phyloP scores from a whole-genome alignment of 495 filamentous ascomycete species.

The Lasiosphaeriaceae sp. region DNA sequence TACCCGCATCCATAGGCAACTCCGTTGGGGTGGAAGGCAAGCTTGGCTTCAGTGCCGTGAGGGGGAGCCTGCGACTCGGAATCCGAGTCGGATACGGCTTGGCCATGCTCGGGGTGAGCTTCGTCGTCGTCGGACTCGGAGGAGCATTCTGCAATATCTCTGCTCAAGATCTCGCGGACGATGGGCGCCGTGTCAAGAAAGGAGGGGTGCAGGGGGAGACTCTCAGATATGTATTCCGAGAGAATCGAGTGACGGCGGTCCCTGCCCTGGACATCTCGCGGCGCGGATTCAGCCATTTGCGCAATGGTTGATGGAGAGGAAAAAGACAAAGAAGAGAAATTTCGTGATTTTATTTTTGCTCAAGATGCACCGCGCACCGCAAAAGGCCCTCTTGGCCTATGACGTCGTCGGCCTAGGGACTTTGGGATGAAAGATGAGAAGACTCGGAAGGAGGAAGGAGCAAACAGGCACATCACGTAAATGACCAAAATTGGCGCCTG shows the following conservation, averaged over 20 bases:
- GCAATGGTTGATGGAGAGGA: background rate
- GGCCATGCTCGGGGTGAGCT: background rate
- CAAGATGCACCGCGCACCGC: background rate
- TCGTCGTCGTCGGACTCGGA: constrained; percentile 42
- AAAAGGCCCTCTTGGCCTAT: background rate
- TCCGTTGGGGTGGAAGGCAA: constrained; percentile 66
- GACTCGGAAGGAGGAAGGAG: too few relatives aligned
- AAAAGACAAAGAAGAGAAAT: background rate
- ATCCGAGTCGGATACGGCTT: constrained; percentile 30
- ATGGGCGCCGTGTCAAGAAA: constrained; percentile 44
- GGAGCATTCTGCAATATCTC: constrained; percentile 58
- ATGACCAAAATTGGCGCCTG: too few relatives aligned
- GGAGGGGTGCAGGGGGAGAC: constrained; percentile 21
- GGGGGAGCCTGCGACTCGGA: background rate
- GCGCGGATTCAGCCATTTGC: background rate
- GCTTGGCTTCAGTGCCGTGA: constrained; percentile 34
- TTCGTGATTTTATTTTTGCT: background rate
- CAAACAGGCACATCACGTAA: too few relatives aligned
- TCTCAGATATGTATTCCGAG: constrained; percentile 16
- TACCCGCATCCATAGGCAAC: constrained; percentile 57
- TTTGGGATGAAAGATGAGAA: too few relatives aligned
- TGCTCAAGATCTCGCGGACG: constrained; percentile 62
- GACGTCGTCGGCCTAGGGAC: background rate
- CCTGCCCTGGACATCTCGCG: constrained; percentile 3
- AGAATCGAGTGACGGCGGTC: constrained; percentile 18